Evolutionary conservation across 306 rosid genomes (phyloP).

Genomic region (Fragaria iinumae): DNA sequence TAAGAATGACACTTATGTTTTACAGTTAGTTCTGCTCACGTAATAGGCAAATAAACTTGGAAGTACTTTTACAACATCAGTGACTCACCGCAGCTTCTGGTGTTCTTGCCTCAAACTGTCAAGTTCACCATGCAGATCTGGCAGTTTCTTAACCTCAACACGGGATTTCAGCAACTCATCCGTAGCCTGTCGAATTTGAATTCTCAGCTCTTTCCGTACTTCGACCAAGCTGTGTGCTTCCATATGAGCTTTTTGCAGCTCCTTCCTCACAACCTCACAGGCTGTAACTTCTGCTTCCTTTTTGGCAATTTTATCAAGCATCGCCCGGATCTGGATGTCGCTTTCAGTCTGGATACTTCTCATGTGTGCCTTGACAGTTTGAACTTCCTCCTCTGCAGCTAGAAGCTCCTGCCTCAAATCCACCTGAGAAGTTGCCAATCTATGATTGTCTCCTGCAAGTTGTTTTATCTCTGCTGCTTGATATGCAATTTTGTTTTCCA

Average conservation of each 20-base stretch:
- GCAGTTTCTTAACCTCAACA: constrained; percentile 47
- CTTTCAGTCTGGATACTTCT: constrained; percentile 78
- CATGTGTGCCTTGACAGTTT: constrained; percentile 63
- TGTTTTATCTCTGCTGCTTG: constrained; percentile 73
- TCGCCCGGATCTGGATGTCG: constrained; percentile 71
- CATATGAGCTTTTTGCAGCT: constrained; percentile 57
- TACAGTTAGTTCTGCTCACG: constrained; percentile 16
- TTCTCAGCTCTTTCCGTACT: constrained; percentile 55
- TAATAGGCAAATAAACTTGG: constrained; percentile 8
- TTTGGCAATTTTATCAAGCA: constrained; percentile 69
- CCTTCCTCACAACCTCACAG: constrained; percentile 64
- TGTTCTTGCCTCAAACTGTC: constrained; percentile 64
- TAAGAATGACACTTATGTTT: constrained; percentile 14
- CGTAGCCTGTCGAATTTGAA: constrained; percentile 46
- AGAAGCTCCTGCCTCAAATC: constrained; percentile 65
- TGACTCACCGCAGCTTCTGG: constrained; percentile 64
- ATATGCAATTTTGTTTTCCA: constrained; percentile 63
- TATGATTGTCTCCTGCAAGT: constrained; percentile 62
- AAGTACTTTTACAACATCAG: constrained; percentile 20
- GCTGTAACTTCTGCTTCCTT: constrained; percentile 59
- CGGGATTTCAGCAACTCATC: constrained; percentile 56
- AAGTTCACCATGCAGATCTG: constrained; percentile 61
- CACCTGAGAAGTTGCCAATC: constrained; percentile 58
- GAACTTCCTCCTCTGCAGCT: constrained; percentile 57
- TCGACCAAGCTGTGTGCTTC: constrained; percentile 66